These are phyloP conservation scores for Wallacemonas collosoma DNA, from an alignment of 208 protist genomes.

Conservation along the genomic window DNA sequence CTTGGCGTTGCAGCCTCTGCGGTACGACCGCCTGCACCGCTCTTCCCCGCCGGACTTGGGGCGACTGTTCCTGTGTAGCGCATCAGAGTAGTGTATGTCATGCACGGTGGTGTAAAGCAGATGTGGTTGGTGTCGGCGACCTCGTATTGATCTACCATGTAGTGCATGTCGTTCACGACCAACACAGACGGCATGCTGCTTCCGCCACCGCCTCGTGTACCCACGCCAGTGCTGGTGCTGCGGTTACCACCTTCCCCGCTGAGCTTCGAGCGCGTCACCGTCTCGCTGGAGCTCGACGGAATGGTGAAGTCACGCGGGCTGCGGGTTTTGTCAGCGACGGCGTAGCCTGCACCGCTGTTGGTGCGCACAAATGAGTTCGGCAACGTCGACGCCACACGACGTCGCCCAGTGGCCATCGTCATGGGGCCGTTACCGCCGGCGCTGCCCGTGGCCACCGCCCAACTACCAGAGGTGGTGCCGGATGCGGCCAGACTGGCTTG, in stretches of 20 bases:
- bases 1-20: background rate
- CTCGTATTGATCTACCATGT: slow-evolving; percentile 54
- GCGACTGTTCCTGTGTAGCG: slow-evolving; percentile 28
- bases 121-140: slow-evolving; percentile 31
- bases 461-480: slow-evolving; percentile 5
- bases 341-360: slow-evolving; percentile 21
- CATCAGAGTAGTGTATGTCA: slow-evolving; percentile 44
- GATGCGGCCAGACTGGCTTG: slow-evolving; percentile 7
- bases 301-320: slow-evolving; percentile 10
- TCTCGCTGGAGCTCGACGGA: slow-evolving; percentile 1
- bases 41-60: background rate
- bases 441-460: slow-evolving; percentile 9
- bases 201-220: background rate
- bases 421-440: slow-evolving; percentile 15
- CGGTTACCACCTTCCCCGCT: background rate
- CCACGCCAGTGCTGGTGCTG: background rate
- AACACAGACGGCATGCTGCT: slow-evolving; percentile 21
- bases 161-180: slow-evolving; percentile 30
- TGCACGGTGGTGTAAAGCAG: slow-evolving; percentile 52
- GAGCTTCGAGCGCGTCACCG: background rate
- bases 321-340: slow-evolving; percentile 15
- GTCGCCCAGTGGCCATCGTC: background rate
- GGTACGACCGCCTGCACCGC: background rate
- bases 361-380: slow-evolving; percentile 24
- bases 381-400: slow-evolving; percentile 31